Base-by-base conservation (phyloP, 2,329 filamentous ascomycete species). In the Dendryphion nanum region DNA sequence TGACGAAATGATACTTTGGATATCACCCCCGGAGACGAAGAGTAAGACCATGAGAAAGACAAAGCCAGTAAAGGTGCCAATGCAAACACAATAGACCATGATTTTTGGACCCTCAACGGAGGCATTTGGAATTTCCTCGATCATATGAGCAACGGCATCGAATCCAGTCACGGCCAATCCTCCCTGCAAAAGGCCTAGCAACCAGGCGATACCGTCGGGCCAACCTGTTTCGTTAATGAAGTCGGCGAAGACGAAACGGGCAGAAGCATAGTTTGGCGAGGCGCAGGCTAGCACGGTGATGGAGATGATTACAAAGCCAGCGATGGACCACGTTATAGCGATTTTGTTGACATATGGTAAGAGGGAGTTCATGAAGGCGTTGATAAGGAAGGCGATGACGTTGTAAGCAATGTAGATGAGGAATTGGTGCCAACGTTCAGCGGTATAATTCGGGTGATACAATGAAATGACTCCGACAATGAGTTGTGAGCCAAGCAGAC, bases 221-320 rank as follows among this genome's bases (percentile, higher is more conserved):
- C 82, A 86, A 29, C 81, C 81, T 6, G 78, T 81, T 32, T 76
- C 61, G 48, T 89, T 89, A 57, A 85, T 76, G 53, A 88, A 87
- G 2, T 78, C 63, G 4, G 75, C 71, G 46, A 85, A 87, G 8
- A 87, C 84, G 36, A 84, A 85, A 7, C 73, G 60, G 13, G 73
- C 83, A 6, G 73, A 76, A 50, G 81, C 81, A 53, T 78, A 88
- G 47, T 82, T 69, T 0, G 82, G 82, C 2, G 83, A 76, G 0
- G 82, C 73, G 53, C 81, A 85, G 4, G 82, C 74, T 33, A 89
- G 66, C 0, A 85, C 71, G 0, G 83, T 85, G 45, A 87, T 85
- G 45, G 73, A 83, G 47, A 89, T 86, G 40, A 88, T 69, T 30
- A 77, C 66, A 48, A 89, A 87, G 0, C 85, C 85, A 2, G 72